phyloP scores from a whole-genome alignment of 2,329 filamentous ascomycete genomes.

The Cyphellophora attinorum region DNA sequence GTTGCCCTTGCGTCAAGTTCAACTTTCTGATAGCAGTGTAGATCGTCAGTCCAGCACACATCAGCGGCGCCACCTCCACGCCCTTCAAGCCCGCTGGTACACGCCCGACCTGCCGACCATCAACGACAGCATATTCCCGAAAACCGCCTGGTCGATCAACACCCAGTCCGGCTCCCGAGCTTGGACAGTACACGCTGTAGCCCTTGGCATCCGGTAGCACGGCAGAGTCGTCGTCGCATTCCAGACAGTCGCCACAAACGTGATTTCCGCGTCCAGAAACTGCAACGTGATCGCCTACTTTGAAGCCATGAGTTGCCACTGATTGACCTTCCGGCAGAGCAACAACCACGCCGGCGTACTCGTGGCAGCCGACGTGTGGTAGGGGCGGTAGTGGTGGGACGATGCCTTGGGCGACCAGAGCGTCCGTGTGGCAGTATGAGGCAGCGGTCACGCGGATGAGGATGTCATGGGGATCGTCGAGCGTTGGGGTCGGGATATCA shows the following conservation, averaged over 20 bases:
- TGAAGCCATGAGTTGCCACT: not conserved
- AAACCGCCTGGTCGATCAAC: slow-evolving; percentile 24
- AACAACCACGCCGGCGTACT: slow-evolving; percentile 37
- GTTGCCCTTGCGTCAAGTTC: slow-evolving; percentile 17
- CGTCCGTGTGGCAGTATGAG: slow-evolving; percentile 39
- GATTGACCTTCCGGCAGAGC: slow-evolving; percentile 7
- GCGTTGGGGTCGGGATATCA: slow-evolving; percentile 22
- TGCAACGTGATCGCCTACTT: slow-evolving; percentile 6
- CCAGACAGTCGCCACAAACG: slow-evolving; percentile 7
- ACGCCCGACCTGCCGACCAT: slow-evolving; percentile 15
- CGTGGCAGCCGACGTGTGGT: slow-evolving; percentile 37
- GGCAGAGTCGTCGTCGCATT: slow-evolving; percentile 3
- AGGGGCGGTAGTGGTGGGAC: slow-evolving; percentile 24
- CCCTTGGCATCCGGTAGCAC: slow-evolving; percentile 7
- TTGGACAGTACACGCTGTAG: slow-evolving; percentile 34
- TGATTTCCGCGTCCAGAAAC: slow-evolving; percentile 7
- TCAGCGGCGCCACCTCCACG: slow-evolving; percentile 9
- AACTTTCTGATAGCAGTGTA: slow-evolving; percentile 9
- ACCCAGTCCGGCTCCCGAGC: slow-evolving; percentile 36
- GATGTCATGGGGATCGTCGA: slow-evolving; percentile 34
- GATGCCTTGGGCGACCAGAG: slow-evolving; percentile 26
- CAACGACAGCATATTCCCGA: slow-evolving; percentile 18
- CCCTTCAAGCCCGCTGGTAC: slow-evolving; percentile 16
- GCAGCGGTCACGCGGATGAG: slow-evolving; percentile 38
- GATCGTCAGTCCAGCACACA: slow-evolving; percentile 15